Percentiles rank a stretch among this genome's conserved stretches.
Evolutionary conservation across 176 grass and related monocot genomes (phyloP).

Genomic region (Triticum dicoccoides): DNA sequence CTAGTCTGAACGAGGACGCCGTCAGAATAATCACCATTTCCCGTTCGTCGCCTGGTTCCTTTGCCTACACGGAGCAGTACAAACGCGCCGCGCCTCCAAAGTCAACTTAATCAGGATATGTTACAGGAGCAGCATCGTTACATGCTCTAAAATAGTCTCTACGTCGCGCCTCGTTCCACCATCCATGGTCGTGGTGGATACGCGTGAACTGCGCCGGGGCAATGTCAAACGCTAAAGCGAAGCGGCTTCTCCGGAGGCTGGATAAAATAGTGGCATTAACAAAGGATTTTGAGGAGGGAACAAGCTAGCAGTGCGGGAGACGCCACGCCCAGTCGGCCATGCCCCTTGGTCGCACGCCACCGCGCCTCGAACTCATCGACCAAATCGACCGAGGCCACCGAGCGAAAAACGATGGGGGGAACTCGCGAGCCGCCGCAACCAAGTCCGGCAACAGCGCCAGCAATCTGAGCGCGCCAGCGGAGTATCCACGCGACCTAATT

Average conservation of each 20-base stretch:
- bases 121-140: neutral
- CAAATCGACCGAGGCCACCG: neutral
- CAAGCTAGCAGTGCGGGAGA: neutral
- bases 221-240: slow-evolving; percentile 1
- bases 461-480: neutral
- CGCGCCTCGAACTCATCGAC: neutral
- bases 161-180: neutral
- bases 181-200: neutral
- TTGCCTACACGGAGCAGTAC: slow-evolving; percentile 13
- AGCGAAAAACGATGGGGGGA: neutral
- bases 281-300: neutral
- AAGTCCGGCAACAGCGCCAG: neutral
- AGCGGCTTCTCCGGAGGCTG: neutral
- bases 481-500: slow-evolving; percentile 9
- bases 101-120: slow-evolving; percentile 40
- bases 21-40: slow-evolving; percentile 6
- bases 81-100: neutral
- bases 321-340: neutral
- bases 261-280: neutral
- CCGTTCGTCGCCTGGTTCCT: slow-evolving; percentile 7
- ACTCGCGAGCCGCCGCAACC: neutral
- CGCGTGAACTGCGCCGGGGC: slow-evolving; percentile 11
- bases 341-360: neutral
- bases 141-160: neutral
- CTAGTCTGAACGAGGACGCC: neutral